Evolutionary conservation across 2,329 filamentous ascomycete genomes (phyloP), one percentile per base, ranked within the genome.

Genomic region (Leptographium wingfieldii): DNA sequence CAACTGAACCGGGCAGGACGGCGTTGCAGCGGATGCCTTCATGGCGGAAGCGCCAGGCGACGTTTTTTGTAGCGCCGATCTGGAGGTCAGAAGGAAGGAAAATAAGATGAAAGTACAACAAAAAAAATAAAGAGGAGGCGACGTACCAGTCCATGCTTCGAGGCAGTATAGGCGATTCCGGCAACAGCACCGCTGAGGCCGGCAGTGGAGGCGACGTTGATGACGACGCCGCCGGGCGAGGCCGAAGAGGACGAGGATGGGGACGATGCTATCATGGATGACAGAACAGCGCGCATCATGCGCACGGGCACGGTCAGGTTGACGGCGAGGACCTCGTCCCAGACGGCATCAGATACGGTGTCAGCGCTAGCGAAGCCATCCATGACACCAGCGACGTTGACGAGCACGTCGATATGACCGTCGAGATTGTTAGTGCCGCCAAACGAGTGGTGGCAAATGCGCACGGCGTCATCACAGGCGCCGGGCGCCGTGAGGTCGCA

Each of bases 251-350:
- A 25, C 2, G 56, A 52, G 5, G 46, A 27, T 3, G 46, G n/a
- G 19, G 56, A 52, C 11, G 56, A 31, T n/a, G 56, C 40, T 61
- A 69, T 70, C 73, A 76, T 76, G 48, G 68, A 67, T 5, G 71
- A 70, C 7, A 78, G 63, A 0, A 77, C 74, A 22, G 72, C 73
- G 3, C 73, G 70, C 67, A 77, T 78, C 67, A 78, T 69, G 65
- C 78, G 77, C 74, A 80, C 79, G 52, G 72, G 75, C n/a, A 77
- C 78, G 10, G 76, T 79, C 58, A 80, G 66, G 61, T 80, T 80
- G 54, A 79, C 72, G 76, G 62, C 65, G 12, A 66, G 55, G n/a
- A 65, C 63, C 10, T 55, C 35, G 56, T 63, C 62, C 65, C 65
- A 66, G 55, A 62, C 58, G 27, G n/a, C 57, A 46, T 66, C 76